Conservation (phyloP, 2,329 filamentous ascomycete species). For the Lachnellula occidentalis region DNA sequence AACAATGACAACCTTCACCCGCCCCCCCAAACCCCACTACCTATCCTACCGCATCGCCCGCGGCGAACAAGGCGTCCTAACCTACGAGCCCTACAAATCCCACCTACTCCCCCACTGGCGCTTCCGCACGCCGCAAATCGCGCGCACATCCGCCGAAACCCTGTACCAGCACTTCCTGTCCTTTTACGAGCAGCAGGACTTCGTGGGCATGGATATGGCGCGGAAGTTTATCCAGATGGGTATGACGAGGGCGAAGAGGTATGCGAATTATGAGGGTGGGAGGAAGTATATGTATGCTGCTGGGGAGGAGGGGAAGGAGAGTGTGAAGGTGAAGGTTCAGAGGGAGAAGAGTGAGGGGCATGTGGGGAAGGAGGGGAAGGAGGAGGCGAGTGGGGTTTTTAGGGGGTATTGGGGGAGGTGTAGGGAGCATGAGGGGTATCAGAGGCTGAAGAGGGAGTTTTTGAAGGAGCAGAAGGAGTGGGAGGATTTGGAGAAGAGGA, state of each 20-base stretch:
- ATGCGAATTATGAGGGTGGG: constrained; percentile 51
- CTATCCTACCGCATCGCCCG: constrained; percentile 53
- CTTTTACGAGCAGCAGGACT: constrained; percentile 47
- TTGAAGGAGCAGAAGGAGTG: constrained; percentile 37
- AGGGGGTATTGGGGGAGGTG: constrained; percentile 43
- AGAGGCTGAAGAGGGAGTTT: constrained; percentile 40
- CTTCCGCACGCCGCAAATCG: constrained; percentile 50
- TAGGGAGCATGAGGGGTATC: constrained; percentile 40
- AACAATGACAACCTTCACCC: constrained; percentile 16
- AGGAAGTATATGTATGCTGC: constrained; percentile 42
- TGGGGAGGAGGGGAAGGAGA: constrained; percentile 30
- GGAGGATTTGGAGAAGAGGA: constrained; percentile 4
- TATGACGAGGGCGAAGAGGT: constrained; percentile 55
- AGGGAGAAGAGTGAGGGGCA: constrained; percentile 39
- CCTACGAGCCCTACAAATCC: constrained; percentile 60
- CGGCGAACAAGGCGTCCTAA: constrained; percentile 56
- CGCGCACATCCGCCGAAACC: constrained; percentile 41
- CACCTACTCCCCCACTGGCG: constrained; percentile 54
- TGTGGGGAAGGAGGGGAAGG: constrained; percentile 44
- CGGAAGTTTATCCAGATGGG: constrained; percentile 63
- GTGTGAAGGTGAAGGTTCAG: constrained; percentile 33
- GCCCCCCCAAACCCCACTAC: constrained; percentile 30
- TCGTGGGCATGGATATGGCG: constrained; percentile 60
- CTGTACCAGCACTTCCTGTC: constrained; percentile 46
- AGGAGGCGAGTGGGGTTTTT: constrained; percentile 44